Evolutionary conservation across 2,329 filamentous ascomycete species (phyloP).

Genomic region (Neobulgaria alba): DNA sequence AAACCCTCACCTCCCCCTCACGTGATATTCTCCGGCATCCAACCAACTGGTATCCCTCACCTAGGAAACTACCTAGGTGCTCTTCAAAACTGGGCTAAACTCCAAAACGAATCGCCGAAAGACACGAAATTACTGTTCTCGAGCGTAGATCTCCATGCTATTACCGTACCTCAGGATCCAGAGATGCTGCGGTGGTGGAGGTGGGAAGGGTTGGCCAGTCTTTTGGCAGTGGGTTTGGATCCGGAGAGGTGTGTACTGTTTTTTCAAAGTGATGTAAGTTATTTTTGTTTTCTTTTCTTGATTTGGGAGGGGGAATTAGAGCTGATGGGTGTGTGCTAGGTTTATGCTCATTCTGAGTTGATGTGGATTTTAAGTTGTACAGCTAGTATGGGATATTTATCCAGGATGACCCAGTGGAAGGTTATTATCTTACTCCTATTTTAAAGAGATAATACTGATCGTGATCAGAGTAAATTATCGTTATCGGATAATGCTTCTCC

Average conservation of each 20-base stretch:
- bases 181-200: slow-evolving; percentile 53
- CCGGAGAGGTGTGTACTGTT: slow-evolving; percentile 73
- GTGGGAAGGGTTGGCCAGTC: slow-evolving; percentile 66
- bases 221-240: slow-evolving; percentile 78
- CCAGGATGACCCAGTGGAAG: slow-evolving; percentile 99
- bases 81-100: slow-evolving; percentile 71
- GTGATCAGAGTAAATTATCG: slow-evolving; percentile 47
- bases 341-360: slow-evolving; percentile 73
- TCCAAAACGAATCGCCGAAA: slow-evolving; percentile 57
- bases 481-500: slow-evolving; percentile 49
- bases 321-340: slow-evolving; percentile 34
- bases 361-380: slow-evolving; percentile 97
- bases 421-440: slow-evolving; percentile 34
- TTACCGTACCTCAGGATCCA: slow-evolving; percentile 68
- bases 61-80: slow-evolving; percentile 94
- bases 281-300: slow-evolving; percentile 1
- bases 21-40: slow-evolving; percentile 89
- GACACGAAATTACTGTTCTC: slow-evolving; percentile 67
- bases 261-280: slow-evolving; percentile 61
- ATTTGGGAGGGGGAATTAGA: not conserved
- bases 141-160: slow-evolving; percentile 82
- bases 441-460: not conserved
- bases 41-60: slow-evolving; percentile 90
- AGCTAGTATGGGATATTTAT: slow-evolving; percentile 86
- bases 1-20: slow-evolving; percentile 3